Conservation (phyloP, 2,329 filamentous ascomycete genomes). For the Biscogniauxia mediterranea region DNA sequence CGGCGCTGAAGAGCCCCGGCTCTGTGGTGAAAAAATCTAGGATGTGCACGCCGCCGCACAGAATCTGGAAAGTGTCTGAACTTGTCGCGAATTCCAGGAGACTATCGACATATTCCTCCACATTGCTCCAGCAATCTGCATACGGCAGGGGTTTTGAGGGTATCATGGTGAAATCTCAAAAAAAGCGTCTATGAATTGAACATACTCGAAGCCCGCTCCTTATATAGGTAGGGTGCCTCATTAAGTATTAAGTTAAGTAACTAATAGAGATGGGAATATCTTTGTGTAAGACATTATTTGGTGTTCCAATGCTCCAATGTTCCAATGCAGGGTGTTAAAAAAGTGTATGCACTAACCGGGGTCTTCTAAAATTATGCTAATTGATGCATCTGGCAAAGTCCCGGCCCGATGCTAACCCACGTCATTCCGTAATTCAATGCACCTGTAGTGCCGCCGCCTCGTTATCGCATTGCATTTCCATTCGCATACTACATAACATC, state of each 20-base stretch:
- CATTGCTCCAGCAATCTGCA: slow-evolving; percentile 63
- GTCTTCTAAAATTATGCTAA: too few relatives aligned
- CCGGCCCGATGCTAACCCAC: too few relatives aligned
- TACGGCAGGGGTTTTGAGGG: slow-evolving; percentile 63
- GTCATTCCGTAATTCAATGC: too few relatives aligned
- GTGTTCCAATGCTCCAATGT: too few relatives aligned
- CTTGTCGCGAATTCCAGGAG: slow-evolving; percentile 74
- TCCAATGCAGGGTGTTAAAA: too few relatives aligned
- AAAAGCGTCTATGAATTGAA: neutral
- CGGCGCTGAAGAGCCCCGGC: slow-evolving; percentile 75
- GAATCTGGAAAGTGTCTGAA: slow-evolving; percentile 74
- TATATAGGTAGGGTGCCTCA: neutral
- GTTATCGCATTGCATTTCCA: too few relatives aligned
- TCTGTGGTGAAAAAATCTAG: slow-evolving; percentile 91
- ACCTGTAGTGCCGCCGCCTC: too few relatives aligned
- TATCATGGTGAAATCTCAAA: slow-evolving; percentile 37
- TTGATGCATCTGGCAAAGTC: too few relatives aligned
- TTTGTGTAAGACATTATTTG: too few relatives aligned
- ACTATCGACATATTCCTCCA: slow-evolving; percentile 75
- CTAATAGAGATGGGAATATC: too few relatives aligned
- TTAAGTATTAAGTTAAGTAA: neutral
- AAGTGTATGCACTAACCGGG: too few relatives aligned
- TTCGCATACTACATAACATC: too few relatives aligned
- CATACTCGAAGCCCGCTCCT: neutral
- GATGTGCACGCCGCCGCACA: slow-evolving; percentile 97